Base-by-base conservation (phyloP, 495 filamentous ascomycete genomes). In the Jackrogersella multiformis region DNA sequence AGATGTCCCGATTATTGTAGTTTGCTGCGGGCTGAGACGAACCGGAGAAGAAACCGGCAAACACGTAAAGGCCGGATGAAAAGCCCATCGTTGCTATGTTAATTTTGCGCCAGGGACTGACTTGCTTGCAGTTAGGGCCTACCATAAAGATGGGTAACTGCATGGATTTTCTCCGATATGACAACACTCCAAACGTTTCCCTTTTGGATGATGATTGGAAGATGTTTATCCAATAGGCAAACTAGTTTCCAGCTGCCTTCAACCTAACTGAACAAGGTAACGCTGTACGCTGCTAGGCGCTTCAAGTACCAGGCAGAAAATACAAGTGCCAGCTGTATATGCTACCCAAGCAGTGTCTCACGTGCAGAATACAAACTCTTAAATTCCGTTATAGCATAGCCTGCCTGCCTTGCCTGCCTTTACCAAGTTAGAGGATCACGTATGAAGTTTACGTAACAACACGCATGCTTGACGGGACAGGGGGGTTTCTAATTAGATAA, bases 151-250 rank as follows among this genome's bases (percentile, higher is more conserved):
- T 59, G 61, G 67, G 30, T 26, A 54, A 49, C 61, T 70, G 61
- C 67, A 70, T 32, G 16, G 54, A 65, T 61, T 65, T 62, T 65
- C 56, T 70, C 61, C 61, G 61, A 70, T 55, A 70, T 65, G 67
- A 62, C 61, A 70, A 61, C 67, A 53, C 61, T 36, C 49, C 41
- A 59, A 64, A 64, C 66, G 39, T 36, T 6, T 55, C 35, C 48
- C 26, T 28, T 18, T 59, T 44, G 26, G 36, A 56, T 32, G 12
- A 32, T 13, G 7, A 48, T 46, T 46, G 42, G 42, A 57, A 53
- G 49, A 21, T 18, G 10, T 30, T 1, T 23, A 18, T 57, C 57
- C 56, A 44, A 55, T 61, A 35, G 59, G 49, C n/a, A 38, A 20
- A 5, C 21, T n/a, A 35, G 7, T 6, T 38, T n/a, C 45, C 44